Base-by-base conservation (phyloP, 129 eudicot species). In the Apium graveolens region DNA sequence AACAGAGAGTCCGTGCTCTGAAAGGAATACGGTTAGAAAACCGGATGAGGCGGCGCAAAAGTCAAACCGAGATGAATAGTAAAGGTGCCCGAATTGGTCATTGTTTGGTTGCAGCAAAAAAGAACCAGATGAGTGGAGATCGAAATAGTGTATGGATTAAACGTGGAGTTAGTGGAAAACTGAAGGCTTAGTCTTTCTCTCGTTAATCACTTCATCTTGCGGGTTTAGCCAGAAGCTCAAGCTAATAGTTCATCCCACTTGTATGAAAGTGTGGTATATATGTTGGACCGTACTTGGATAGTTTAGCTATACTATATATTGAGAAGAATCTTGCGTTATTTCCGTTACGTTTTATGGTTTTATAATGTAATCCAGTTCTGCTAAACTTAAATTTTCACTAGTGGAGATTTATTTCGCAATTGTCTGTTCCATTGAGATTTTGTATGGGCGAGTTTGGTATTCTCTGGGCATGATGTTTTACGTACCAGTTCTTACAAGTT, bases 81-180 rank as follows among this genome's bases (percentile, higher is more conserved):
- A 68, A 68, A 68, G 38, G 88, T 69, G 73, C 86, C 41, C 75
- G 83, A 26, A 81, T 62, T 81, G 97, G 88, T 68, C 97, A 85
- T 43, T 96, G 96, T 81, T 78, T 87, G 72, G 86, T 86, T 18
- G 90, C 91, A 71, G 96, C 90, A 32, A 92, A 85, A 82, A 86
- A 84, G 83, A 95, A 80, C 63, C 93, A 89, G 60, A 82, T 82
- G 78, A 86, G 83, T 45, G 83, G 91, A 8, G 96, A 87, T 79
- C 80, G 91, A 57, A 91, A 74, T 81, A 90, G 89, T 32, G 83
- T 84, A n/a, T 91, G 96, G 92, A 85, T 71, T 79, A 95, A 87
- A 88, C 97, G 96, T 65, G 87, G 88, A 80, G 86, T 90, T 71
- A 83, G 87, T 73, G 87, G 92, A 48, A 94, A 95, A 81, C 84